These are phyloP conservation scores for Cordyceps cicadae DNA, from an alignment of 2,329 filamentous ascomycete genomes.

Conservation along the genomic window DNA sequence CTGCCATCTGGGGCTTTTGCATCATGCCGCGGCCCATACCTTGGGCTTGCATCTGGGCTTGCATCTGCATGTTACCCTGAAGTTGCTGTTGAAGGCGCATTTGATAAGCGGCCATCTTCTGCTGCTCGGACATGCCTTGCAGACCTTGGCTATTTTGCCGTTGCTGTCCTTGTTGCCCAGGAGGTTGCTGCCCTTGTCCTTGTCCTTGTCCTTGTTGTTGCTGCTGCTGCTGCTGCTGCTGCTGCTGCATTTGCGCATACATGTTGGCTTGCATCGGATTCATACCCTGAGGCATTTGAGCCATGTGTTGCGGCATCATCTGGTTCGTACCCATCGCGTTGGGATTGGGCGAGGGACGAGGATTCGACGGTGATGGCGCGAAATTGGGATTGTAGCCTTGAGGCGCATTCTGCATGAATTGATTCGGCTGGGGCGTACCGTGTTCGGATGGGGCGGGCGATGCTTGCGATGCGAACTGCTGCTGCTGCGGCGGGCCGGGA, in stretches of 20 bases:
- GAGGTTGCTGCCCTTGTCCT: slow-evolving; percentile 57
- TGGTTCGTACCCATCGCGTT: slow-evolving; percentile 43
- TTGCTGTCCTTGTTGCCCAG: slow-evolving; percentile 36
- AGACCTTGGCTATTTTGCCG: slow-evolving; percentile 18
- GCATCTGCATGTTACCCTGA: slow-evolving; percentile 45
- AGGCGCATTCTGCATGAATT: slow-evolving; percentile 56
- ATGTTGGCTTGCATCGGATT: slow-evolving; percentile 28
- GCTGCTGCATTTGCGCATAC: slow-evolving; percentile 33
- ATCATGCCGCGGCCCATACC: slow-evolving; percentile 42
- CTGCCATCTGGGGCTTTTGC: slow-evolving; percentile 41
- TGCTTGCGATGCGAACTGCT: slow-evolving; percentile 63
- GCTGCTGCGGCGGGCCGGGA: slow-evolving; percentile 53
- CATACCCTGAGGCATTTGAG: slow-evolving; percentile 31
- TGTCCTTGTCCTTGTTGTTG: slow-evolving; percentile 47
- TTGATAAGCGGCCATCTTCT: slow-evolving; percentile 69
- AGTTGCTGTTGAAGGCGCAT: slow-evolving; percentile 75
- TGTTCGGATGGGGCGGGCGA: slow-evolving; percentile 73
- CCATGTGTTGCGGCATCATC: slow-evolving; percentile 49
- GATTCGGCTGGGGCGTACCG: slow-evolving; percentile 64
- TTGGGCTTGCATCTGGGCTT: slow-evolving; percentile 43
- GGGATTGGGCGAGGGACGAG: slow-evolving; percentile 46
- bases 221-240: slow-evolving; percentile 35
- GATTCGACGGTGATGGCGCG: slow-evolving; percentile 46
- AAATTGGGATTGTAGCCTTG: slow-evolving; percentile 53
- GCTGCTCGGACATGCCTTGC: slow-evolving; percentile 48